Base-by-base conservation (phyloP, 2,329 filamentous ascomycete genomes). In the Calonectria naviculata region DNA sequence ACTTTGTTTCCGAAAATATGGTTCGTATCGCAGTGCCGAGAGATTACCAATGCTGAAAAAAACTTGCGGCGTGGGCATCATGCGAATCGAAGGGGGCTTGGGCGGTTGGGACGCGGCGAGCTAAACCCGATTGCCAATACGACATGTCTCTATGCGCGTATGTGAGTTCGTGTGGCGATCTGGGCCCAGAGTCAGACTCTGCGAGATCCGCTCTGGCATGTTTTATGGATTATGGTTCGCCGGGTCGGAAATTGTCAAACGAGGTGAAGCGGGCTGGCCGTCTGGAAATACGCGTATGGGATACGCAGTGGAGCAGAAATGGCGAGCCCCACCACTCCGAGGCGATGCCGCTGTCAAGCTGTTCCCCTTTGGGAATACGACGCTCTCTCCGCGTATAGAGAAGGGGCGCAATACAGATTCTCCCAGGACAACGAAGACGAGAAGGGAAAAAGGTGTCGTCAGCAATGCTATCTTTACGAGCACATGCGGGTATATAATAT, bases 361-460 rank as follows among this genome's bases (percentile, higher is more conserved):
- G 36, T 29, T 12, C n/a, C 38, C 2, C 2, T 21, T 42, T 52
- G 24, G 34, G 60, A 68, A 64, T 56, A 64, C 42, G 60, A 63
- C 21, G 13, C 19, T 13, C n/a, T 58, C 29, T 68, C 54, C 65
- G 65, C 69, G 69, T 67, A 70, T 49, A 67, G 31, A 36, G 38
- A 9, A 10, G 17, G 19, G 12, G n/a, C 46, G 12, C 8, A 24
- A 28, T 28, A 29, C 42, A 10, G 28, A 29, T n/a, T n/a, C 15
- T 19, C n/a, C 52, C n/a, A 31, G 62, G 46, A 42, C 13, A 42
- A 56, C 29, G 60, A 41, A 54, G 28, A 38, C 19, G 49, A 61
- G 19, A 42, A 44, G 54, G 56, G 42, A 21, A 52, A 61, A 56
- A 62, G 60, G 58, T 38, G 46, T 62, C 34, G 52, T 26, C 52